These are phyloP conservation scores for Acanthamoeba culbertsoni DNA, from an alignment of 208 protist genomes.

Conservation along the genomic window DNA sequence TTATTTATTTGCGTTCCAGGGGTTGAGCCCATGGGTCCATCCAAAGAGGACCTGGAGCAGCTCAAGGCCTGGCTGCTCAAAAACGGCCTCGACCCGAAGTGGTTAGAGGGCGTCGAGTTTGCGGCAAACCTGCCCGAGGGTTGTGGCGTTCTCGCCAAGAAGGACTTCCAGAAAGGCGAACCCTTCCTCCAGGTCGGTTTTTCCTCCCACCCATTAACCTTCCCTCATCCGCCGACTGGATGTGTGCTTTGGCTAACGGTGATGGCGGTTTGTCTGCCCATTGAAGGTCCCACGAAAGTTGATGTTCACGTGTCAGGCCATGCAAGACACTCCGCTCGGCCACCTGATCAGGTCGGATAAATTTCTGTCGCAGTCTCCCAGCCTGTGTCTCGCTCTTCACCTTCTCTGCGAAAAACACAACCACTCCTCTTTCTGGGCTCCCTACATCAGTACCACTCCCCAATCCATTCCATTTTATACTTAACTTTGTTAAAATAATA, in stretches of 20 bases:
- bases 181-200: slow-evolving; percentile 34
- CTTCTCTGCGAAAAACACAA: slow-evolving; percentile 54
- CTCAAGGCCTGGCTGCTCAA: slow-evolving; percentile 28
- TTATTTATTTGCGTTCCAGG: not conserved
- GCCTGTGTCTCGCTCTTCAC: slow-evolving; percentile 47
- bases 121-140: slow-evolving; percentile 3
- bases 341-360: slow-evolving; percentile 23
- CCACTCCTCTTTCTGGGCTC: slow-evolving; percentile 49
- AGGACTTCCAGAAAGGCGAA: slow-evolving; percentile 50
- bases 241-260: too few species aligned
- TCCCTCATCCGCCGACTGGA: too few species aligned
- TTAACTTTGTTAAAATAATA: not conserved
- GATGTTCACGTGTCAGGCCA: slow-evolving; percentile 1
- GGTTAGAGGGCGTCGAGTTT: slow-evolving; percentile 28
- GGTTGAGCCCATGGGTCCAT: not conserved
- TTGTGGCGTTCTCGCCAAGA: slow-evolving; percentile 3
- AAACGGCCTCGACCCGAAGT: slow-evolving; percentile 19
- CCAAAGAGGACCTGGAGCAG: not conserved
- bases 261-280: too few species aligned
- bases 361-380: slow-evolving; percentile 2
- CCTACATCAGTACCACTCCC: slow-evolving; percentile 21
- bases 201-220: too few species aligned
- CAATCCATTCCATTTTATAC: not conserved
- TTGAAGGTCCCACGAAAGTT: slow-evolving; percentile 39
- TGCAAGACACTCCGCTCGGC: slow-evolving; percentile 4